Evolutionary conservation across 257 asterid species (phyloP), one percentile per base, ranked within the genome.

Genomic region (Solanum rostratum): DNA sequence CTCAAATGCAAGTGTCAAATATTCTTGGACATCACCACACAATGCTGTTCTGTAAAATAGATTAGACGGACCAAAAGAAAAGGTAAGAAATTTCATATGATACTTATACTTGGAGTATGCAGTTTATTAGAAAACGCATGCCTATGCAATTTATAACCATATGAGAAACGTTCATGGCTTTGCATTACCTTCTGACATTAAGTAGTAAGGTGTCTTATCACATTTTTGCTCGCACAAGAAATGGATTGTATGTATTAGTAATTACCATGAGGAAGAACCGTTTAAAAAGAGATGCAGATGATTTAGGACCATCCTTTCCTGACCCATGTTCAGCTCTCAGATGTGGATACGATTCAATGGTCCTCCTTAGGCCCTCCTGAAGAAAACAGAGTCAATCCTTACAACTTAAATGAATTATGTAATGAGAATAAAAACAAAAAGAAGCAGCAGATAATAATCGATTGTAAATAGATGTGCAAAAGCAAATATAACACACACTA

Each of bases 351-450:
- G 97, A 94, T 63, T 93, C 97, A 78, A 97, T 89, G 65, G 99
- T 97, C 89, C 90, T 92, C 86, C 90, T 91, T 85, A 97, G 88
- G 85, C 97, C 98, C 91, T 97, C 99, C 99, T 97, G 92, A 82
- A 89, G 84, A 87, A 63, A 79, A 70, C 9, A 43, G 88, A 78
- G 78, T n/a, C 45, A 59, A 49, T 5, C 45, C 16, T 76, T 76
- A 76, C 16, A 76, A 24, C 82, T 49, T 14, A 16, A 18, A 27
- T 29, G 18, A 76, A 49, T 76, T 49, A 76, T 76, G 82, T 9
- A 16, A 49, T 27, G 45, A 49, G 62, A 49, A 50, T 49, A 76
- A 76, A 76, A 76, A 9, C 82, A 76, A 76, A 49, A 50, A 76
- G 15, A 27, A 49, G 27, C 7, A 30, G 82, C 24, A 76, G 62